Evolutionary conservation across 768 basidiomycete genomes (phyloP), one percentile per base, ranked within the genome.

Genomic region (Chalciporus piperatus): DNA sequence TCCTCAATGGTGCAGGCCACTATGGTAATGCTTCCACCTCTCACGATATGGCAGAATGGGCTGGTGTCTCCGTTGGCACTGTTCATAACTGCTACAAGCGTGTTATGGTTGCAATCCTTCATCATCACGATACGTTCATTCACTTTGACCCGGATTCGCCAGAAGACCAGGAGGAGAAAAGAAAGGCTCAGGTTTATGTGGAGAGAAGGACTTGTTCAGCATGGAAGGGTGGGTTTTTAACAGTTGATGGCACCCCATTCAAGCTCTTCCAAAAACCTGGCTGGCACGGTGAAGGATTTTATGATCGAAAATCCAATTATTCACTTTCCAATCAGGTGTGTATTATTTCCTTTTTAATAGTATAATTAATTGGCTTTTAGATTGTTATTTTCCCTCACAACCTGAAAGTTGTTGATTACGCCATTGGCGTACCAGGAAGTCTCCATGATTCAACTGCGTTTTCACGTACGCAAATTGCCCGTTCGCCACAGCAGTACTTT

Each of bases 231-330:
- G 22, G 22, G 22, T 22, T 22, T 22, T 22, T 22, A 22, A 22
- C 22, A 22, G 22, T 22, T 22, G 22, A 22, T 22, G 22, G 22
- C 22, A 22, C 48, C n/a, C 28, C 42, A 4, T 49, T 60, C 39
- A 56, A 54, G 3, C 17, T 61, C 2, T 68, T 61, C 45, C 52
- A 61, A n/a, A 61, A 61, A 41, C 56, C 57, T 5, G 57, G 60
- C 13, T 55, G 47, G 47, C 54, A 61, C 41, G 50, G 59, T 22
- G 50, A 62, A 13, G 56, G 25, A 0, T 60, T 58, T 45, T 58
- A 32, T 46, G 52, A 62, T 17, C 0, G 27, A 0, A 58, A 60
- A 33, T 62, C 50, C 17, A 28, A 39, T 2, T 60, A 60, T 23
- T 62, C 44, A 1, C 12, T 60, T 6, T 51, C 47, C 0, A 45